Evolutionary conservation across 2,329 filamentous ascomycete species (phyloP).

Genomic region (Colletotrichum sp.): DNA sequence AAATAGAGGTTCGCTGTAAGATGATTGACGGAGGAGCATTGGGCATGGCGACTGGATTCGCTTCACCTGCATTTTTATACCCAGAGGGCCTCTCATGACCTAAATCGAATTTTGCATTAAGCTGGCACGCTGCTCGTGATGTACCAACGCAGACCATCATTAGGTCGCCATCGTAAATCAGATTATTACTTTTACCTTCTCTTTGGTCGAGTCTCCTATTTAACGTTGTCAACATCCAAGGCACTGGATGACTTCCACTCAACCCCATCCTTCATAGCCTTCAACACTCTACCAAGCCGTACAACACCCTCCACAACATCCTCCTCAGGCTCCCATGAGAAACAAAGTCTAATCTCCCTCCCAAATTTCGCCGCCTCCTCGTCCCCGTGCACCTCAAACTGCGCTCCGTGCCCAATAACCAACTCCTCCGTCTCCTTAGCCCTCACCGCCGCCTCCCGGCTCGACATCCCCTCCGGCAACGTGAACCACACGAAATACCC

Average conservation of each 20-base stretch:
- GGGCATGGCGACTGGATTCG: neutral
- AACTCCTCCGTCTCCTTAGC: conserved; percentile 69
- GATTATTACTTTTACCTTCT: neutral
- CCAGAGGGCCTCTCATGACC: neutral
- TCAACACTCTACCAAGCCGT: conserved; percentile 59
- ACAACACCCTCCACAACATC: conserved; percentile 70
- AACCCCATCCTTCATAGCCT: conserved; percentile 33
- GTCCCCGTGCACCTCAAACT: conserved; percentile 72
- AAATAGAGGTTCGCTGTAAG: neutral
- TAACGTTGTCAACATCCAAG: conserved; percentile 14
- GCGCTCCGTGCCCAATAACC: conserved; percentile 69
- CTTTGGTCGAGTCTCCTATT: neutral
- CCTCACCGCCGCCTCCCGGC: conserved; percentile 59
- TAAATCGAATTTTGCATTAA: neutral
- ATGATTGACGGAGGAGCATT: neutral
- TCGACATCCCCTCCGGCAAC: conserved; percentile 57
- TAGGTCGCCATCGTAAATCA: neutral
- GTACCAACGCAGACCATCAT: neutral
- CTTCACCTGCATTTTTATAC: conserved; percentile 12
- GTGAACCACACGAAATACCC: conserved; percentile 88
- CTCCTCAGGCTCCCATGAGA: conserved; percentile 73
- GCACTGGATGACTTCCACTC: conserved; percentile 16
- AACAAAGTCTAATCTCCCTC: conserved; percentile 69
- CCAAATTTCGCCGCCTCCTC: conserved; percentile 59
- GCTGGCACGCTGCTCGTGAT: neutral